phyloP scores from a whole-genome alignment of 805 yeast species.

The Candida boidinii region DNA sequence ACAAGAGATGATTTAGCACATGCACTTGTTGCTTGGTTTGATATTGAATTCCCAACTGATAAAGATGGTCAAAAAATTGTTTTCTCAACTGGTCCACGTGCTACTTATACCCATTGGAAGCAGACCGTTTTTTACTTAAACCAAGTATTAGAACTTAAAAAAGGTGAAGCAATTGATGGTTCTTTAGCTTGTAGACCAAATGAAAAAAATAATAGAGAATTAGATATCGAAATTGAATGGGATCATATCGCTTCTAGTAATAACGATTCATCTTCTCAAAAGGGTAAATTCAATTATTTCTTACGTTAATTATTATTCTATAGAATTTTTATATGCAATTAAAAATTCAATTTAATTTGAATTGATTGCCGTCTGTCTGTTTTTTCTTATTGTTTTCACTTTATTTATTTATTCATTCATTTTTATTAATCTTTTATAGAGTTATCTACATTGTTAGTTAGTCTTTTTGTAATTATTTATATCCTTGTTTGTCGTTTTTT shows the following conservation, averaged over 20 bases:
- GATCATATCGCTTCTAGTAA: conserved; percentile 32
- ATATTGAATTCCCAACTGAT: conserved; percentile 74
- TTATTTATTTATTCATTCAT: too few species aligned
- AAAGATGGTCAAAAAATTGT: conserved; percentile 46
- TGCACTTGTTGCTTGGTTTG: conserved; percentile 93
- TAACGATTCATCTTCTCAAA: conserved; percentile 36
- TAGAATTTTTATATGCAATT: too few species aligned
- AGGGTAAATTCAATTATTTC: conserved; percentile 57
- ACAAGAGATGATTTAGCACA: conserved; percentile 75
- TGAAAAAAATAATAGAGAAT: conserved; percentile 72
- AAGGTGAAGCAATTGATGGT: conserved; percentile 72
- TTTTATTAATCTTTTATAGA: too few species aligned
- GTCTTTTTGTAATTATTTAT: too few species aligned
- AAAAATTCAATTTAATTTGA: too few species aligned
- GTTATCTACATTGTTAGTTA: too few species aligned
- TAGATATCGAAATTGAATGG: conserved; percentile 73
- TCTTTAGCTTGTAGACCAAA: conserved; percentile 71
- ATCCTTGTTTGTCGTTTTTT: too few species aligned
- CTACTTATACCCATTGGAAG: conserved; percentile 96
- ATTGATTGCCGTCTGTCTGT: too few species aligned
- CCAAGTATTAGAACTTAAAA: conserved; percentile 67
- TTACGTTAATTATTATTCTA: conserved; percentile 43
- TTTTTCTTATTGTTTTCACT: too few species aligned
- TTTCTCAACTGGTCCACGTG: conserved; percentile 92
- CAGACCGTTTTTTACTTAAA: conserved; percentile 90